A percentile compares a stretch with the other conserved stretches of the same genome.
Conservation (phyloP, 2,329 filamentous ascomycete genomes). For the Thielaviopsis ethacetica region DNA sequence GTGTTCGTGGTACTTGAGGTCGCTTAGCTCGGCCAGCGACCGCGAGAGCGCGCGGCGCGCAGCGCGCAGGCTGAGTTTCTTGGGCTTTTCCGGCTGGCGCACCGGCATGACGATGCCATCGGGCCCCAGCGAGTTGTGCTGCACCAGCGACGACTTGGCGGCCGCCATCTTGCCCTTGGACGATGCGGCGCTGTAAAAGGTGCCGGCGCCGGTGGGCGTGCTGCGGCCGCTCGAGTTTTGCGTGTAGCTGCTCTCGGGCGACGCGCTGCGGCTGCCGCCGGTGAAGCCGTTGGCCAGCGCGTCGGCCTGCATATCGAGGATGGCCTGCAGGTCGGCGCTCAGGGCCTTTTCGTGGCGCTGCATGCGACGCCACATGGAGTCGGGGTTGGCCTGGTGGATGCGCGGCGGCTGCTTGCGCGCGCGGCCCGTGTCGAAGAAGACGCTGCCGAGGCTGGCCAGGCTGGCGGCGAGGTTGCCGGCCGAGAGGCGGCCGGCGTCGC, state of each 20-base stretch:
- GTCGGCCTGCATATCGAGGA: slow-evolving; percentile 32
- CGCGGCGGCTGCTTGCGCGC: slow-evolving; percentile 15
- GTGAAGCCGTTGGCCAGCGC: slow-evolving; percentile 14
- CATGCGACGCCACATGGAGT: slow-evolving; percentile 31
- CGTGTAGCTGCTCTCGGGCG: slow-evolving; percentile 11
- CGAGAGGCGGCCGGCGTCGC: slow-evolving; percentile 2
- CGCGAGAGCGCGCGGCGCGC: slow-evolving; percentile 49
- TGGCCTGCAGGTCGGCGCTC: slow-evolving; percentile 29
- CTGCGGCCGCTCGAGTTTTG: slow-evolving; percentile 21
- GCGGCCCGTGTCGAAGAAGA: slow-evolving; percentile 22
- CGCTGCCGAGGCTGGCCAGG: slow-evolving; percentile 17
- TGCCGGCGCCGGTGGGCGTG: slow-evolving; percentile 24
- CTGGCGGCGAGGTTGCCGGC: slow-evolving; percentile 10
- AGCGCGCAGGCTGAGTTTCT: slow-evolving; percentile 38
- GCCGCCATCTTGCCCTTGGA: slow-evolving; percentile 23
- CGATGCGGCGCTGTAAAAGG: slow-evolving; percentile 22
- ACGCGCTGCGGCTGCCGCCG: neutral
- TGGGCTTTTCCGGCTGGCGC: slow-evolving; percentile 34
- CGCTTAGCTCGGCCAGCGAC: slow-evolving; percentile 46
- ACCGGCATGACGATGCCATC: slow-evolving; percentile 41
- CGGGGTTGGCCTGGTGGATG: slow-evolving; percentile 17
- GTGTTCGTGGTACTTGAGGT: slow-evolving; percentile 54
- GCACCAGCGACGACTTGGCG: no score
- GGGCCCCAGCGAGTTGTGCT: slow-evolving; percentile 21
- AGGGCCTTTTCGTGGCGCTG: slow-evolving; percentile 29